Conservation (phyloP, 2,329 filamentous ascomycete species). For the Fusarium fracticaudum region DNA sequence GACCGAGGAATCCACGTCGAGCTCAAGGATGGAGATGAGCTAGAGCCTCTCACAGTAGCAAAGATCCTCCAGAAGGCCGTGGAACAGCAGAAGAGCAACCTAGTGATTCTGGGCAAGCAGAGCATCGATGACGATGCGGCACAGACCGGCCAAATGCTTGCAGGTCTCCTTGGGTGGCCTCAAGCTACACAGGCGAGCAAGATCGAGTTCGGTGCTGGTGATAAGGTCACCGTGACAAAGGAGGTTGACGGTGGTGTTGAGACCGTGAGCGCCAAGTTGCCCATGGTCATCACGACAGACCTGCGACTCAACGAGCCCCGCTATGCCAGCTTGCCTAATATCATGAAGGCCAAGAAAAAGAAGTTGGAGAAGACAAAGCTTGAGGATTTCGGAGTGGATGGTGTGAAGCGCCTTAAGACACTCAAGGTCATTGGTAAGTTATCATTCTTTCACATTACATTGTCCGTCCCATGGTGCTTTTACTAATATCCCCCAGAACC, state of each 20-base stretch:
- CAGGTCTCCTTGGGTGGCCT: slow-evolving; percentile 88
- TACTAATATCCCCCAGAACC: slow-evolving; percentile 69
- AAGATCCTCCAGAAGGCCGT: slow-evolving; percentile 87
- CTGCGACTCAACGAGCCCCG: slow-evolving; percentile 92
- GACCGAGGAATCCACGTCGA: slow-evolving; percentile 93
- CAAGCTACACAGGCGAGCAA: slow-evolving; percentile 94
- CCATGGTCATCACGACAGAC: slow-evolving; percentile 95
- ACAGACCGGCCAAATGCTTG: slow-evolving; percentile 98
- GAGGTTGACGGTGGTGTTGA: slow-evolving; percentile 97
- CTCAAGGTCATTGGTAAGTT: slow-evolving; percentile 83
- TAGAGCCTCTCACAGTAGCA: slow-evolving; percentile 91
- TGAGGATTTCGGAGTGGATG: slow-evolving; percentile 81
- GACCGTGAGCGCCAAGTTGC: slow-evolving; percentile 85
- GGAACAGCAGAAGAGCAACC: slow-evolving; percentile 84
- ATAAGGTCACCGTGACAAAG: slow-evolving; percentile 79
- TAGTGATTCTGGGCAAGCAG: slow-evolving; percentile 96
- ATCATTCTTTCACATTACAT: background rate
- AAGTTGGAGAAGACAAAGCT: slow-evolving; percentile 91
- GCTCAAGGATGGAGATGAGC: slow-evolving; percentile 74
- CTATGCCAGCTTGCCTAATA: slow-evolving; percentile 95
- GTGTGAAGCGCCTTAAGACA: slow-evolving; percentile 81
- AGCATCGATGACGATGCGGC: slow-evolving; percentile 95
- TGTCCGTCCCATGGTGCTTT: background rate
- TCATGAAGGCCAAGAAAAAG: slow-evolving; percentile 99
- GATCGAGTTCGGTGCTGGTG: slow-evolving; percentile 78